phyloP scores from a whole-genome alignment of 2,329 filamentous ascomycete genomes.

The Pseudogymnoascus sp. region DNA sequence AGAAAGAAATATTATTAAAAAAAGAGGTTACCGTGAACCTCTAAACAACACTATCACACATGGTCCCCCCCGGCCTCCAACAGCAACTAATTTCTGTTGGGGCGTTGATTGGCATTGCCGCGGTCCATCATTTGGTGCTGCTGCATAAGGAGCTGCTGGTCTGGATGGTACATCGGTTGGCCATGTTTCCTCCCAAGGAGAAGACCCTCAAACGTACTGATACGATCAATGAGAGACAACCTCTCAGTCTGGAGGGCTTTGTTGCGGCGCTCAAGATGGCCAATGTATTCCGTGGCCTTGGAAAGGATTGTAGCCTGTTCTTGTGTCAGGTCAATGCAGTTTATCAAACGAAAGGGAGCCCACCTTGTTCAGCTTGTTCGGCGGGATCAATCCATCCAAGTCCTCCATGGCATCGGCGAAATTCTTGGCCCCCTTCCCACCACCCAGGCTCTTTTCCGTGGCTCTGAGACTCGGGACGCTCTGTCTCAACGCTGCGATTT shows the following conservation, averaged over 20 bases:
- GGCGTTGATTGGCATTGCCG: background rate
- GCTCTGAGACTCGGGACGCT: constrained; percentile 61
- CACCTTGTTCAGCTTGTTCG: constrained; percentile 62
- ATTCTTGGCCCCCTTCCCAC: constrained; percentile 30
- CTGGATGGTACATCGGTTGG: background rate
- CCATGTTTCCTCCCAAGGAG: background rate
- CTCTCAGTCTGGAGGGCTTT: background rate
- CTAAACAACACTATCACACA: background rate
- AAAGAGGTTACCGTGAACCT: background rate
- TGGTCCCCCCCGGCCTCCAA: background rate
- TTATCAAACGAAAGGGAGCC: background rate
- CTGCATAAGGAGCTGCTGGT: background rate
- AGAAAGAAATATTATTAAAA: background rate
- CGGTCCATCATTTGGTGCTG: background rate
- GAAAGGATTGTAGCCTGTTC: constrained; percentile 17
- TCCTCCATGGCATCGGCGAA: constrained; percentile 45
- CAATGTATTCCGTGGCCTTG: constrained; percentile 19
- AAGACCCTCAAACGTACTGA: background rate
- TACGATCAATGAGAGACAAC: background rate
- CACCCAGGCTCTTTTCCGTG: constrained; percentile 26
- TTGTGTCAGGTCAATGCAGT: background rate
- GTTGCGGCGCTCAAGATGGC: constrained; percentile 15
- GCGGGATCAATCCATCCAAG: constrained; percentile 49
- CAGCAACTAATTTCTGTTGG: background rate
- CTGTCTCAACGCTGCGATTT: constrained; percentile 67